Base-by-base conservation (phyloP, 768 basidiomycete genomes). In the Pisolithus orientalis region DNA sequence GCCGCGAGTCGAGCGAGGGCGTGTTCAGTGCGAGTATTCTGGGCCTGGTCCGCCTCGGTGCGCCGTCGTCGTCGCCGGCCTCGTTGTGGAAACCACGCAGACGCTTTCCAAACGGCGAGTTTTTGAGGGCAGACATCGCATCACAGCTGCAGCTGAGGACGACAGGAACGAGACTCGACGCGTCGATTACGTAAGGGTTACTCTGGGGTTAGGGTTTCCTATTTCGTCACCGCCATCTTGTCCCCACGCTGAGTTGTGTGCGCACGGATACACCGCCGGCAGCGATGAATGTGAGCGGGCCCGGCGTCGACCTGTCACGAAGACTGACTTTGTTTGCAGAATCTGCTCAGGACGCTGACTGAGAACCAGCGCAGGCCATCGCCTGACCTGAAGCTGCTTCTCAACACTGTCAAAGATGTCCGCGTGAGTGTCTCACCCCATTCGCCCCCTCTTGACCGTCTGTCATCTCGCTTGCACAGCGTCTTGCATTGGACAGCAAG, bases 301-400 rank as follows among this genome's bases (percentile, higher is more conserved):
- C n/a, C 25, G 4, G 40, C 40, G n/a, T 24, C 16, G 39, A n/a
- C 39, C 14, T 10, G 40, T 25, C 24, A 2, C 16, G n/a, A 17
- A 21, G 21, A 10, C 40, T 42, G 40, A 42, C 17, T n/a, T 8
- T 2, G 4, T 21, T 21, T 17, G 31, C 54, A 95, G 94, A 92
- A 95, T 73, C 86, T 96, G 67, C 79, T 95, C 45, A 80, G 87
- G 73, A 90, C 89, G 49, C 80, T 96, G 65, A 87, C 90, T 39
- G 82, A 83, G 67, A 84, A 84, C 66, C 83, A 83, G 58, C 76
- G 83, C 63, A 84, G 81, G 69, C 70, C 80, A 55, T 70, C 73
- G 48, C 74, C 79, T 52, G 90, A 93, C 73, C 83, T 96, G 59
- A 85, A 83, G 65, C 77, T 87, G 56, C 78, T 96, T 44, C 73